Evolutionary conservation across 768 basidiomycete species (phyloP).

Genomic region (Termitomyces sp.): DNA sequence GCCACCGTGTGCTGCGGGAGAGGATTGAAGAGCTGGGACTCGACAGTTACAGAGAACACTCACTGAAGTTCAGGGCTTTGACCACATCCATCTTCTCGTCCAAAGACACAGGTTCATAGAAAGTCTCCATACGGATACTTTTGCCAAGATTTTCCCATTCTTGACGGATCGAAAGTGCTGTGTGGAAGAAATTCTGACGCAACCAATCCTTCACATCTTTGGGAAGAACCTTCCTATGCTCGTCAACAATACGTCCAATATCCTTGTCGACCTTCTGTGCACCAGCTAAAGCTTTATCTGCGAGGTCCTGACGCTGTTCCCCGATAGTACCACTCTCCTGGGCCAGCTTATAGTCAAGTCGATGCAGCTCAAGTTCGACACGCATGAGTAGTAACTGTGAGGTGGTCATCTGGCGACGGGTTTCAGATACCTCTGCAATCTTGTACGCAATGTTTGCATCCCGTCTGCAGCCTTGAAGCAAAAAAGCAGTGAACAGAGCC

Average conservation of each 20-base stretch:
- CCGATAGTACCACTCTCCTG: slow-evolving; percentile 25
- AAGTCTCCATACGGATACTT: slow-evolving; percentile 39
- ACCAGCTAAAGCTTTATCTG: slow-evolving; percentile 18
- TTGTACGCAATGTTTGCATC: slow-evolving; percentile 47
- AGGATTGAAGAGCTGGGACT: slow-evolving; percentile 1
- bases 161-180: slow-evolving; percentile 36
- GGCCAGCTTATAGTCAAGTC: slow-evolving; percentile 42
- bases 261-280: slow-evolving; percentile 5
- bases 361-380: slow-evolving; percentile 47
- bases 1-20: slow-evolving; percentile 32
- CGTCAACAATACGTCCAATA: slow-evolving; percentile 16
- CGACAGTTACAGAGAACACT: slow-evolving; percentile 10
- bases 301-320: slow-evolving; percentile 23
- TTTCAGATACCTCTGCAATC: slow-evolving; percentile 48
- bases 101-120: slow-evolving; percentile 52
- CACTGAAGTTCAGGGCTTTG: slow-evolving; percentile 49
- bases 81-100: slow-evolving; percentile 53
- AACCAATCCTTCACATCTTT: slow-evolving; percentile 42
- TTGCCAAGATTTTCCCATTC: slow-evolving; percentile 46
- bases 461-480: slow-evolving; percentile 42
- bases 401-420: slow-evolving; percentile 50
- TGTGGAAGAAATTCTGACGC: slow-evolving; percentile 35
- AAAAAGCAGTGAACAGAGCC: slow-evolving; percentile 45
- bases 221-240: slow-evolving; percentile 17
- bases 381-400: slow-evolving; percentile 44